Evolutionary conservation across 2,329 filamentous ascomycete genomes (phyloP).

Genomic region (Rasamsonia emersonii): DNA sequence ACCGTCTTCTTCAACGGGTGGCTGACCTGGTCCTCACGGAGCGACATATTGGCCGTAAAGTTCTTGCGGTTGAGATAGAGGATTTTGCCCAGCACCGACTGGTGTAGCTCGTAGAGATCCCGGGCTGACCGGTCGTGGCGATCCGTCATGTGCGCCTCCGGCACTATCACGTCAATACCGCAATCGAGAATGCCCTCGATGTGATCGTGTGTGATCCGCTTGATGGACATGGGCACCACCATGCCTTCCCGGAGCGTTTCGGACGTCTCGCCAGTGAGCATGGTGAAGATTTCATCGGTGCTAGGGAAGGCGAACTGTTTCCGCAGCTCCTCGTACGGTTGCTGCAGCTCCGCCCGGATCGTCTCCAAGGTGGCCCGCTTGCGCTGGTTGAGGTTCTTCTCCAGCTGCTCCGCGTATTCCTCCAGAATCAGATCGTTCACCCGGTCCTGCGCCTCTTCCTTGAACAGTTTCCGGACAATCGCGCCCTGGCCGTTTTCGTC

Average conservation of each 20-base stretch:
- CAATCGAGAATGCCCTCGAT: slow-evolving; percentile 91
- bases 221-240: slow-evolving; percentile 84
- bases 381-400: slow-evolving; percentile 83
- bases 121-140: slow-evolving; percentile 59
- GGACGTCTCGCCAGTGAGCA: slow-evolving; percentile 88
- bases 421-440: slow-evolving; percentile 95
- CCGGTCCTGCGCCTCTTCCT: slow-evolving; percentile 85
- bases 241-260: slow-evolving; percentile 79
- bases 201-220: slow-evolving; percentile 83
- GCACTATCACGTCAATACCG: slow-evolving; percentile 82
- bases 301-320: slow-evolving; percentile 64
- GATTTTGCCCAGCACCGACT: slow-evolving; percentile 83
- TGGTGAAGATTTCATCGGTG: slow-evolving; percentile 81
- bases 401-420: slow-evolving; percentile 92
- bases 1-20: slow-evolving; percentile 60
- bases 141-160: slow-evolving; percentile 71
- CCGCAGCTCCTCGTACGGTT: slow-evolving; percentile 88
- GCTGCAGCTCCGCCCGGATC: slow-evolving; percentile 85
- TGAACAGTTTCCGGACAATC: slow-evolving; percentile 89
- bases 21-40: slow-evolving; percentile 72
- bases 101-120: slow-evolving; percentile 66
- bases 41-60: slow-evolving; percentile 72
- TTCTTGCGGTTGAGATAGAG: slow-evolving; percentile 79
- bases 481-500: slow-evolving; percentile 84
- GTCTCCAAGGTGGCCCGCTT: slow-evolving; percentile 95